Conservation (phyloP, 208 protist genomes). For the Plasmodiophora brassicae region DNA sequence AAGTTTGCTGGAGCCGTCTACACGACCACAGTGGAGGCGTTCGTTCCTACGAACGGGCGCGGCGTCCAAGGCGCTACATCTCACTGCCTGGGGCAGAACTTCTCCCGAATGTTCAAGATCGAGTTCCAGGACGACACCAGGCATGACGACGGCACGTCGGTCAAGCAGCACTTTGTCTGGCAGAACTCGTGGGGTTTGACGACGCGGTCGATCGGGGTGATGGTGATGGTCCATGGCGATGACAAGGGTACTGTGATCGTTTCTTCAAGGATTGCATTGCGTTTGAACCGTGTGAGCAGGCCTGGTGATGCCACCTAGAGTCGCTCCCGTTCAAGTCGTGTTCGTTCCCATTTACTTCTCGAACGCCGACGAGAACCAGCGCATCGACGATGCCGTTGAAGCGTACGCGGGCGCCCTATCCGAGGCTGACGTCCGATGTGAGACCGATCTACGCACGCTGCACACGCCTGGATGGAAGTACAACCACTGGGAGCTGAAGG, state of each 20-base stretch:
- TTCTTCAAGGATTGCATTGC: not conserved
- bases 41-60: constrained; percentile 88
- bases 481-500: constrained; percentile 93
- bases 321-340: constrained; percentile 84
- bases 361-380: not conserved
- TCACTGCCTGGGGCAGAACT: constrained; percentile 57
- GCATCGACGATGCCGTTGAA: not conserved
- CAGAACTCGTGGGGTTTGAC: constrained; percentile 99
- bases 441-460: constrained; percentile 82
- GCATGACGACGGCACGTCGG: too few relatives aligned
- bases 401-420: constrained; percentile 58
- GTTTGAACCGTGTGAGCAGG: not conserved
- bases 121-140: constrained; percentile 50
- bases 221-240: constrained; percentile 96
- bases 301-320: constrained; percentile 92
- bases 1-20: constrained; percentile 96
- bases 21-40: constrained; percentile 96
- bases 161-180: constrained; percentile 78
- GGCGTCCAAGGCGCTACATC: constrained; percentile 78
- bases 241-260: constrained; percentile 72
- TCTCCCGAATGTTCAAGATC: constrained; percentile 64
- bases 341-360: constrained; percentile 55
- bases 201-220: constrained; percentile 76
- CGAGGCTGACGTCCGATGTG: constrained; percentile 70
- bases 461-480: constrained; percentile 94